phyloP scores from a whole-genome alignment of 2,329 filamentous ascomycete species.

The Colletotrichum simmondsii region DNA sequence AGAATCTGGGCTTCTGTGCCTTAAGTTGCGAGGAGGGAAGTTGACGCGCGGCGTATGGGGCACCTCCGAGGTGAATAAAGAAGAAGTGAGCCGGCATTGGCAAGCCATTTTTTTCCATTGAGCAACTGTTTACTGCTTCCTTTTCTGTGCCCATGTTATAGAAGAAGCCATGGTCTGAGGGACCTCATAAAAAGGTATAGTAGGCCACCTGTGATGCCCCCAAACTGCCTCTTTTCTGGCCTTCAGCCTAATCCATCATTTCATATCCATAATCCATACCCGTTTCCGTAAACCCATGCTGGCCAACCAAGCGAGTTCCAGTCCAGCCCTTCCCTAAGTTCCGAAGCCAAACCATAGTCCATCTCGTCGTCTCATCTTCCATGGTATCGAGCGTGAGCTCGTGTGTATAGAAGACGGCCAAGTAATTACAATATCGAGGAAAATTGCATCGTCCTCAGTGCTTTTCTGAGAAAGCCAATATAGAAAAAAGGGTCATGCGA shows the following conservation, averaged over 20 bases:
- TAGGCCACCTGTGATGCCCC: neutral
- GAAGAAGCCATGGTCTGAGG: neutral
- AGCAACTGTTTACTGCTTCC: neutral
- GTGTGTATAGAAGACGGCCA: neutral
- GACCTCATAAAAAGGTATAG: too few relatives aligned
- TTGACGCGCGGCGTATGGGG: neutral
- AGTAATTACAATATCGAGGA: neutral
- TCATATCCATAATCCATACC: neutral
- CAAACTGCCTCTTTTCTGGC: neutral
- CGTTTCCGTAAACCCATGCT: neutral
- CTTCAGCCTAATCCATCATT: neutral
- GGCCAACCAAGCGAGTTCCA: constrained; percentile 5
- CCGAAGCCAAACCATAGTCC: neutral
- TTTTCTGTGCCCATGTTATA: neutral
- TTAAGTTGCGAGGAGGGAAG: neutral
- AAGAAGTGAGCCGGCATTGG: neutral
- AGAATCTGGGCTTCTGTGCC: neutral
- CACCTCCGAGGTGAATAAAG: too few relatives aligned
- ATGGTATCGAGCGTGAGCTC: neutral
- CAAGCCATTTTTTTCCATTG: neutral
- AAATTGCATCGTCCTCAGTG: neutral
- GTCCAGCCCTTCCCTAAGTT: constrained; percentile 1
- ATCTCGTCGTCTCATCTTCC: neutral
- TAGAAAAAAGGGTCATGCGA: too few relatives aligned
- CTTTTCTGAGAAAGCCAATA: neutral